Conservation (phyloP, 2,329 filamentous ascomycete genomes). For the Xylaria sp. region DNA sequence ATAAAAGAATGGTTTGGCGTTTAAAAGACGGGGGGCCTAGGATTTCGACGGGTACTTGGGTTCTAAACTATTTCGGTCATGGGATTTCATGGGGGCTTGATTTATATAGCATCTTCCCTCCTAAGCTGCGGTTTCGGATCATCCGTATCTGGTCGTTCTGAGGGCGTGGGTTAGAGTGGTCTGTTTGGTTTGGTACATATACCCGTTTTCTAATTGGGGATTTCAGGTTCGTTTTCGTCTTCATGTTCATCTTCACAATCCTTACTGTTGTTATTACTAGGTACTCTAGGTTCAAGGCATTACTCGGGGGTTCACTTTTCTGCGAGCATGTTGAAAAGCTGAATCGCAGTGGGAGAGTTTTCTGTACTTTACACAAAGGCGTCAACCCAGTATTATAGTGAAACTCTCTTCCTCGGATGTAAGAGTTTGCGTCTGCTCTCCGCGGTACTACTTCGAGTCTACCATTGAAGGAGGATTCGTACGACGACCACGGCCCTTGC, state of each 20-base stretch:
- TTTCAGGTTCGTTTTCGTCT: not conserved
- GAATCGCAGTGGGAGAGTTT: too few species aligned
- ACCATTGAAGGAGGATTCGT: too few species aligned
- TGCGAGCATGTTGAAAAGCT: too few species aligned
- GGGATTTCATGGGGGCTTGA: not conserved
- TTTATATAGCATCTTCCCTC: not conserved
- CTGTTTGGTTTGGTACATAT: slow-evolving; percentile 14
- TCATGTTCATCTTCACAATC: not conserved
- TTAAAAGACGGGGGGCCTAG: not conserved
- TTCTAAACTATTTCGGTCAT: not conserved
- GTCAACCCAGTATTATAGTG: too few species aligned
- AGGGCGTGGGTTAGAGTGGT: not conserved
- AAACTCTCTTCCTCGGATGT: too few species aligned
- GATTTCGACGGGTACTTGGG: not conserved
- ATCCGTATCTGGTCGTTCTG: not conserved
- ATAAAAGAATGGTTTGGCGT: not conserved
- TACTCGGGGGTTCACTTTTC: too few species aligned
- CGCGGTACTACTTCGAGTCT: too few species aligned
- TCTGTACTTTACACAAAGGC: too few species aligned
- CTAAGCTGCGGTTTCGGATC: not conserved
- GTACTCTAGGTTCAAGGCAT: not conserved
- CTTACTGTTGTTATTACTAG: not conserved
- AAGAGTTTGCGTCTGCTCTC: too few species aligned
- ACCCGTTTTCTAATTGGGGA: slow-evolving; percentile 6
- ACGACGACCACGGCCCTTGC: too few species aligned